These are phyloP conservation scores for Acrodontium crateriforme DNA, from an alignment of 2,329 filamentous ascomycete species.

Conservation along the genomic window DNA sequence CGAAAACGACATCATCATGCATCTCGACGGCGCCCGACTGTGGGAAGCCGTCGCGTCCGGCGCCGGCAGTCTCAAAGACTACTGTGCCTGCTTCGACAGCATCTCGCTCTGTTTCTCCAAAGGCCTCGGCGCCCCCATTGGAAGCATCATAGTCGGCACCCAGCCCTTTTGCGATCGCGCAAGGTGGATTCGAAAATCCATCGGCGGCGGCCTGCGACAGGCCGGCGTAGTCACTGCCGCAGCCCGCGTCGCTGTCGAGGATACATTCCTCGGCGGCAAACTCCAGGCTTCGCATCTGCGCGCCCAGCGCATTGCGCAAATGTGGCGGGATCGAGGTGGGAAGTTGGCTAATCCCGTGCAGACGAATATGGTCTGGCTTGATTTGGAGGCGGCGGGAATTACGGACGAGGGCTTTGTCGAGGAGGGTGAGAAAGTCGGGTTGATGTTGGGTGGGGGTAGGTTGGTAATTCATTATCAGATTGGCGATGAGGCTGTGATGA, in stretches of 20 bases:
- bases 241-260: constrained; percentile 62
- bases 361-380: constrained; percentile 88
- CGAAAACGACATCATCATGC: constrained; percentile 51
- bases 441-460: constrained; percentile 43
- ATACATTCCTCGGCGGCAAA: constrained; percentile 59
- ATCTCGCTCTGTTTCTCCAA: constrained; percentile 71
- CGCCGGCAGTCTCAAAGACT: constrained; percentile 53
- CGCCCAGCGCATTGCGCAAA: constrained; percentile 46
- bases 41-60: constrained; percentile 69
- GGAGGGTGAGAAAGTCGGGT: constrained; percentile 42
- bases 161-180: constrained; percentile 49
- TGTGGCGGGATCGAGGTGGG: constrained; percentile 60
- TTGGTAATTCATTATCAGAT: constrained; percentile 63
- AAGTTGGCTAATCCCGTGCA: constrained; percentile 55
- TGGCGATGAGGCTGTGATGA: constrained; percentile 47
- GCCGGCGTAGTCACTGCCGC: constrained; percentile 63
- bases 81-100: constrained; percentile 55
- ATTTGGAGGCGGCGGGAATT: constrained; percentile 49
- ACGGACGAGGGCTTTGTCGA: constrained; percentile 39
- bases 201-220: constrained; percentile 68
- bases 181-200: constrained; percentile 64
- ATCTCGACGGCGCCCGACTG: constrained; percentile 66
- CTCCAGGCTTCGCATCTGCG: constrained; percentile 46
- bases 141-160: constrained; percentile 54
- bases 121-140: constrained; percentile 67